phyloP scores from a whole-genome alignment of 1,284 basidiomycete species.

The Quambalaria eucalypti region DNA sequence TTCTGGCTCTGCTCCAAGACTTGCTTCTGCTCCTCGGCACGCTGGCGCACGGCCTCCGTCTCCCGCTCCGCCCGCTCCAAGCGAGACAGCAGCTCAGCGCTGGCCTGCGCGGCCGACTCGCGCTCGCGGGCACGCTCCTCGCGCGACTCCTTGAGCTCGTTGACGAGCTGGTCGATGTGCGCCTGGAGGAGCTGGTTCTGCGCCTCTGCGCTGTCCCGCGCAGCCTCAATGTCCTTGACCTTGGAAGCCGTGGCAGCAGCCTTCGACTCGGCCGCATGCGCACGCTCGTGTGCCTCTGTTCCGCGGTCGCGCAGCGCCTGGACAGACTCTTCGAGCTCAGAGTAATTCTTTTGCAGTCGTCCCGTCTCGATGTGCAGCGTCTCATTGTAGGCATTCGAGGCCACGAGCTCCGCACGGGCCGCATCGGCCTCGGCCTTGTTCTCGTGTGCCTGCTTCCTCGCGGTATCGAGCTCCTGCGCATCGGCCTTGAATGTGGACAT shows the following conservation, averaged over 20 bases:
- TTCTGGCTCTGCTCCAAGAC: constrained; percentile 1
- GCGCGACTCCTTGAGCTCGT: constrained; percentile 13
- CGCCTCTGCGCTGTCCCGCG: neutral
- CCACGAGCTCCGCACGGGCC: neutral
- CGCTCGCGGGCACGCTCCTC: constrained; percentile 15
- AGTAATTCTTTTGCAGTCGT: neutral
- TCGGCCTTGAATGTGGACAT: too few species aligned
- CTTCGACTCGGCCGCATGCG: constrained; percentile 3
- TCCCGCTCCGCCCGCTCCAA: constrained; percentile 13
- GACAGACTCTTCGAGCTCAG: too few species aligned
- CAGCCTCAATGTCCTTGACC: constrained; percentile 10
- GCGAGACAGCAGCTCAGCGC: constrained; percentile 17
- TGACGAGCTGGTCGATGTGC: constrained; percentile 15
- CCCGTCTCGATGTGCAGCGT: neutral
- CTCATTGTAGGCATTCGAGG: neutral
- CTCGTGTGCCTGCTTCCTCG: constrained; percentile 1
- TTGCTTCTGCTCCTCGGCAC: constrained; percentile 1
- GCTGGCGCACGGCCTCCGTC: constrained; percentile 9
- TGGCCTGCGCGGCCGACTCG: constrained; percentile 14
- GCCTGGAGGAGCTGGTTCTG: constrained; percentile 12
- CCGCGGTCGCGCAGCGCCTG: constrained; percentile 2
- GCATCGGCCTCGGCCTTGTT: neutral
- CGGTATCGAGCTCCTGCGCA: neutral
- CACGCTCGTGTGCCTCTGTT: constrained; percentile 3
- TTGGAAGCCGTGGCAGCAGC: constrained; percentile 3